Conservation (phyloP, 2,329 filamentous ascomycete genomes). For the Aspergillus phoenicis region DNA sequence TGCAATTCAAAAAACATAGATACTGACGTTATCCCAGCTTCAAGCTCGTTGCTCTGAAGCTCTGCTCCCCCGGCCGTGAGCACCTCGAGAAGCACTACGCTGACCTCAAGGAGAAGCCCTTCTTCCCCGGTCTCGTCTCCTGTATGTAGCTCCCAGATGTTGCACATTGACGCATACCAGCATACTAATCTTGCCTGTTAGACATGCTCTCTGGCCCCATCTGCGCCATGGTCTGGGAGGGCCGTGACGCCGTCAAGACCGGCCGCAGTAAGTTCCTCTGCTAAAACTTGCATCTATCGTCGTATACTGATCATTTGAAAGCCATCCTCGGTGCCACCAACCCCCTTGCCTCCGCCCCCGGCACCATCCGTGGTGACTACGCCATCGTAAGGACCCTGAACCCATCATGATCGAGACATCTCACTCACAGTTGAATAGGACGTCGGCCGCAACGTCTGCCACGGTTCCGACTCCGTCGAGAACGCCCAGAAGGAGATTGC, state of each 20-base stretch:
- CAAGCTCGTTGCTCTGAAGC: conserved; percentile 99
- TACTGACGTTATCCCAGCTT: conserved; percentile 60
- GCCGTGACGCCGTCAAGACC: conserved; percentile 97
- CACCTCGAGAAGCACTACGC: conserved; percentile 98
- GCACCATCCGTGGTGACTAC: conserved; percentile 96
- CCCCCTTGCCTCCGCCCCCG: conserved; percentile 88
- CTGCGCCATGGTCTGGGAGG: conserved; percentile 99
- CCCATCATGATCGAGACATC: neutral
- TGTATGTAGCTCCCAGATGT: conserved; percentile 61
- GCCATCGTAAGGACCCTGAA: conserved; percentile 63
- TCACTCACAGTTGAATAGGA: conserved; percentile 49
- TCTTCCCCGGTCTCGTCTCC: conserved; percentile 91
- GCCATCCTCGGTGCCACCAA: conserved; percentile 98
- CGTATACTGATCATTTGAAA: conserved; percentile 36
- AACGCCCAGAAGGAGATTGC: conserved; percentile 99
- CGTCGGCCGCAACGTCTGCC: conserved; percentile 98
- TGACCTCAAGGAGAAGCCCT: conserved; percentile 90
- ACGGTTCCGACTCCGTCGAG: conserved; percentile 98
- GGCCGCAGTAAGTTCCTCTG: conserved; percentile 70
- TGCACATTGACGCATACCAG: neutral
- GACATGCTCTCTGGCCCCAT: conserved; percentile 98
- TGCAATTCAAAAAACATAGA: neutral
- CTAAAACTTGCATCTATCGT: neutral
- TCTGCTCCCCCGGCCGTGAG: conserved; percentile 82
- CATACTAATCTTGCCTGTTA: conserved; percentile 43